These are phyloP conservation scores for Alternaria ethzedia DNA, from an alignment of 2,329 filamentous ascomycete genomes.

Conservation along the genomic window DNA sequence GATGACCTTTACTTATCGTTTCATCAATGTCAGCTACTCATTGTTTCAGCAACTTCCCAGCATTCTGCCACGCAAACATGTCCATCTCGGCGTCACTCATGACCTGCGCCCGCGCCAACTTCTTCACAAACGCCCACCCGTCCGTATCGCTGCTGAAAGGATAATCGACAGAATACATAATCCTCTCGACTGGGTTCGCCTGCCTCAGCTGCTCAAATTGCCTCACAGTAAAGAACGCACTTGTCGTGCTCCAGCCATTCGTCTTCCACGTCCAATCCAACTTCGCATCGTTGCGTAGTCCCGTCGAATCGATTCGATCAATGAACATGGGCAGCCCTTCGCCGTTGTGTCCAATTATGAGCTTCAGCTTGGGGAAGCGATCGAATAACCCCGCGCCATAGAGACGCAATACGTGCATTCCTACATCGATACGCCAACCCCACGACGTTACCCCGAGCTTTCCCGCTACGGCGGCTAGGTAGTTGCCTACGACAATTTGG, in stretches of 20 bases:
- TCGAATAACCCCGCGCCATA: neutral
- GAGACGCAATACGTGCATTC: neutral
- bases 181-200: neutral
- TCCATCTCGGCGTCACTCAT: neutral
- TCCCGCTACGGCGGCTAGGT: neutral
- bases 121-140: neutral
- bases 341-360: neutral
- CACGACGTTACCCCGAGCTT: neutral
- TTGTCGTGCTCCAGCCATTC: neutral
- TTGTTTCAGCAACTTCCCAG: neutral
- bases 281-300: neutral
- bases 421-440: constrained; percentile 1
- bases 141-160: neutral
- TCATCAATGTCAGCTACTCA: neutral
- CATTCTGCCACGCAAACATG: neutral
- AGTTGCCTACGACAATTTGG: neutral
- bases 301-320: neutral
- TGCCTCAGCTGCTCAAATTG: neutral
- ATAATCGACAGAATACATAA: neutral
- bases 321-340: neutral
- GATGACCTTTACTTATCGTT: neutral
- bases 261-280: neutral
- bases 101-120: neutral
- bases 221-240: neutral
- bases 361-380: neutral